Percentiles rank a stretch among this genome's conserved stretches.
phyloP scores from a whole-genome alignment of 345 rosid species.

The Moricandia moricandioides region DNA sequence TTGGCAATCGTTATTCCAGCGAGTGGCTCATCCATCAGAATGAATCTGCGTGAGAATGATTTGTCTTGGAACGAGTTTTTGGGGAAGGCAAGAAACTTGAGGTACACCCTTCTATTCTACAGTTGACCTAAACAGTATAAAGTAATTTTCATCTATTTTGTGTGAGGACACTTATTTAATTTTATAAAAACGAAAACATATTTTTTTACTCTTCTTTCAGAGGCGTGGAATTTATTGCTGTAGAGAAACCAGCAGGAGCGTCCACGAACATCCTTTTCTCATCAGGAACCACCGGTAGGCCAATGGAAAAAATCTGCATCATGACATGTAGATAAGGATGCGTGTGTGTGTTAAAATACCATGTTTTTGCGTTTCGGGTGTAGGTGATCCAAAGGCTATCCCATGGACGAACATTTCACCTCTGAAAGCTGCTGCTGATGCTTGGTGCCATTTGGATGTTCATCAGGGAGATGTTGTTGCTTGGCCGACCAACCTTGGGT shows the following conservation, averaged over 20 bases:
- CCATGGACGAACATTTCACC: conserved; percentile 84
- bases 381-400: conserved; percentile 98
- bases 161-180: neutral
- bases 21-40: conserved; percentile 45
- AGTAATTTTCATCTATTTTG: neutral
- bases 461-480: conserved; percentile 67
- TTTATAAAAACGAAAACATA: neutral
- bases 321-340: conserved; percentile 11
- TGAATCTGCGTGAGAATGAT: conserved; percentile 71
- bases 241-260: conserved; percentile 74
- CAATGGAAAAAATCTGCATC: conserved; percentile 1
- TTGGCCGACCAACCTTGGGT: conserved; percentile 99
- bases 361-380: conserved; percentile 33
- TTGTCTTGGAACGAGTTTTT: conserved; percentile 76
- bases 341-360: conserved; percentile 2
- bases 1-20: conserved; percentile 72
- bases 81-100: conserved; percentile 49
- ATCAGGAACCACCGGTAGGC: conserved; percentile 94
- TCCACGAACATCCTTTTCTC: conserved; percentile 89
- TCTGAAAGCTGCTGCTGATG: conserved; percentile 93
- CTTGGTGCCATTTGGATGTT: conserved; percentile 98
- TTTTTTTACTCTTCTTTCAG: conserved; percentile 39
- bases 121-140: neutral
- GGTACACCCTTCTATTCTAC: conserved; percentile 38
- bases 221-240: conserved; percentile 64